phyloP scores from a whole-genome alignment of 2,329 filamentous ascomycete species.

The Pseudocercospora ulei region DNA sequence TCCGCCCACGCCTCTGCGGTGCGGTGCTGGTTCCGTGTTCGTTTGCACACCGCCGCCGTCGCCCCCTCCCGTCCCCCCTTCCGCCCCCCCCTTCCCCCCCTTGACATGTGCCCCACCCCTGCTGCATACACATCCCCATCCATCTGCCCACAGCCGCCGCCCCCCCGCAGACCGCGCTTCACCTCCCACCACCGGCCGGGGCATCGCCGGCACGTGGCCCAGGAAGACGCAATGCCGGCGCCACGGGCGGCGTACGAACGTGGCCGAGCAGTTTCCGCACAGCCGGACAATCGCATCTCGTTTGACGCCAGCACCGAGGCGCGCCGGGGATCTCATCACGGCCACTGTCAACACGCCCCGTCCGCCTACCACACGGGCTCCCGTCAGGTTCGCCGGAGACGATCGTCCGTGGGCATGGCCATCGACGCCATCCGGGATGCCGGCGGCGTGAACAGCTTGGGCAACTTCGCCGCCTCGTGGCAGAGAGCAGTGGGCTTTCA shows the following conservation, averaged over 20 bases:
- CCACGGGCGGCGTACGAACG: conserved; percentile 39
- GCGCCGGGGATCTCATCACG: conserved; percentile 19
- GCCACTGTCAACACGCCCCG: conserved; percentile 16
- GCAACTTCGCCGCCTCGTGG: conserved; percentile 88
- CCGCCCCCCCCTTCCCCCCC: neutral
- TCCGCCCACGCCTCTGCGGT: too few species aligned
- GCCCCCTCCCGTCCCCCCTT: neutral
- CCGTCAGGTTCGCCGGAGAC: conserved; percentile 33
- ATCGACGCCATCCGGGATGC: conserved; percentile 53
- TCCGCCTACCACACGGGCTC: conserved; percentile 19
- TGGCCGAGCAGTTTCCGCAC: conserved; percentile 37
- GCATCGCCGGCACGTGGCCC: neutral
- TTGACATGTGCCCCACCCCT: neutral
- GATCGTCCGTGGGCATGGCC: conserved; percentile 45
- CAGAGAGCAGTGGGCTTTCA: conserved; percentile 79
- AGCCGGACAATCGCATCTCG: conserved; percentile 31
- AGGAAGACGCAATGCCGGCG: conserved; percentile 23
- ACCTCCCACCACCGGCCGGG: conserved; percentile 1
- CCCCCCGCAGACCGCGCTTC: neutral
- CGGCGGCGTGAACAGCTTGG: conserved; percentile 85
- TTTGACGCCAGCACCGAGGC: conserved; percentile 29
- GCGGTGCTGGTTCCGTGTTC: too few species aligned
- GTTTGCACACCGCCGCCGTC: neutral
- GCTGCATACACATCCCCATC: neutral
- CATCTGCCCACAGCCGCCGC: neutral